These are phyloP conservation scores for Aspergillus ellipticus DNA, from an alignment of 495 filamentous ascomycete genomes.

Conservation along the genomic window DNA sequence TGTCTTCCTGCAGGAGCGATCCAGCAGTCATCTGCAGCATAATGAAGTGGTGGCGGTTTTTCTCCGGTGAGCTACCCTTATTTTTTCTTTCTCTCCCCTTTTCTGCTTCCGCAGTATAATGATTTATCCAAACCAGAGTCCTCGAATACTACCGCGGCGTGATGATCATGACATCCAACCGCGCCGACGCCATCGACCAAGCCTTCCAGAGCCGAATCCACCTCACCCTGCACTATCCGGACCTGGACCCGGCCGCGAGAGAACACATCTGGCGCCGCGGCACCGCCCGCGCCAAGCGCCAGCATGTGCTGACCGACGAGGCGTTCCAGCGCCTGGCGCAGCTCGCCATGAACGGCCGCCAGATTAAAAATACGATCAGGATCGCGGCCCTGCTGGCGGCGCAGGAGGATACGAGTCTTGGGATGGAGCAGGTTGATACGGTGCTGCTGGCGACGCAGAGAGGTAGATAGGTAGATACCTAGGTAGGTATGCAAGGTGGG, in stretches of 20 bases:
- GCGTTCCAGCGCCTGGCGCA: slow-evolving; percentile 40
- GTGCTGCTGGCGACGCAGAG: too few species aligned
- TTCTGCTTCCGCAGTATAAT: too few species aligned
- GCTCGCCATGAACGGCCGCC: slow-evolving; percentile 54
- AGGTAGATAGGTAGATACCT: too few species aligned
- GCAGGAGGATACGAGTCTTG: not conserved
- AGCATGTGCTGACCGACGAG: slow-evolving; percentile 26
- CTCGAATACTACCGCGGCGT: slow-evolving; percentile 51
- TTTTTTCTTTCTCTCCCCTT: not conserved
- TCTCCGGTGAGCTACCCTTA: not conserved
- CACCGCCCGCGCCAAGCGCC: not conserved
- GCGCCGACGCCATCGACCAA: slow-evolving; percentile 26
- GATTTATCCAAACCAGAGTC: too few species aligned
- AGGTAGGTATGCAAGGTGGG: too few species aligned
- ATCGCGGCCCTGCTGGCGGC: not conserved
- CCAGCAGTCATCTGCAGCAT: slow-evolving; percentile 27
- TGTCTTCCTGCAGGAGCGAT: slow-evolving; percentile 59
- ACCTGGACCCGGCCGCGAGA: not conserved
- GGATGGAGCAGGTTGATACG: not conserved
- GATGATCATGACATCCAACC: slow-evolving; percentile 28
- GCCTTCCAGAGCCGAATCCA: slow-evolving; percentile 51
- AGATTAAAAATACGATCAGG: slow-evolving; percentile 60
- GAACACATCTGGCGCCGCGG: not conserved
- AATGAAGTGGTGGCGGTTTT: too few species aligned
- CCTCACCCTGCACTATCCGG: slow-evolving; percentile 23